phyloP scores from a whole-genome alignment of 257 asterid genomes.

The Linaria vulgaris region DNA sequence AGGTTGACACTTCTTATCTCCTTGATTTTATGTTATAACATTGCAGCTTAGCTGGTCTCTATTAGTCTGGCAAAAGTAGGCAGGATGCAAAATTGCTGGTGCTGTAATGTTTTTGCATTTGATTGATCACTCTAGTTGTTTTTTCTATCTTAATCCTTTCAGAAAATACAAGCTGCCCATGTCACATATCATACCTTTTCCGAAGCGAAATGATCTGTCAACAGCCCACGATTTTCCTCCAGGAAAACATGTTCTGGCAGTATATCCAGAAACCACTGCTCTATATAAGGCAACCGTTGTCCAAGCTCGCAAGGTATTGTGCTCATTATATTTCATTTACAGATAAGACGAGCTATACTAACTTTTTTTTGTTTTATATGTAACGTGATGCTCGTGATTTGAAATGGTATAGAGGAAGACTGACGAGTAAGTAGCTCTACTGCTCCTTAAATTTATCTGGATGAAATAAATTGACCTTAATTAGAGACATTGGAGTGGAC shows the following conservation, averaged over 20 bases:
- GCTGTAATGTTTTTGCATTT: neutral
- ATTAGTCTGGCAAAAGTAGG: too few relatives aligned
- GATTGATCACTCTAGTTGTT: slow-evolving; percentile 1
- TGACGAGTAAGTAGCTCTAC: slow-evolving; percentile 56
- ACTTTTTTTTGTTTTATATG: slow-evolving; percentile 27
- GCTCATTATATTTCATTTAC: neutral
- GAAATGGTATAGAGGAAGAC: slow-evolving; percentile 51
- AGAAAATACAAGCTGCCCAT: slow-evolving; percentile 67
- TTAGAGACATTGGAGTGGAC: neutral
- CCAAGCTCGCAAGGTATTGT: slow-evolving; percentile 58
- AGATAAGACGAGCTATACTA: slow-evolving; percentile 18
- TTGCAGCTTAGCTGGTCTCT: neutral
- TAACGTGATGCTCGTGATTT: slow-evolving; percentile 22
- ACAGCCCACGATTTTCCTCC: slow-evolving; percentile 55
- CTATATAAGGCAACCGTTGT: slow-evolving; percentile 70
- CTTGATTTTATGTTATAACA: neutral
- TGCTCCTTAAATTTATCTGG: neutral
- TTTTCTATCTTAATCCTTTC: slow-evolving; percentile 25
- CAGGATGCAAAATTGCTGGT: neutral
- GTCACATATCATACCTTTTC: slow-evolving; percentile 66
- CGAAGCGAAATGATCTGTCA: slow-evolving; percentile 54
- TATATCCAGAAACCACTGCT: slow-evolving; percentile 71
- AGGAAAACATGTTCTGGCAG: slow-evolving; percentile 69
- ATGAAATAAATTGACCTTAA: neutral
- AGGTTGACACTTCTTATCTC: slow-evolving; percentile 34